Conservation (phyloP, 345 rosid genomes). For the Arabis hirsuta region DNA sequence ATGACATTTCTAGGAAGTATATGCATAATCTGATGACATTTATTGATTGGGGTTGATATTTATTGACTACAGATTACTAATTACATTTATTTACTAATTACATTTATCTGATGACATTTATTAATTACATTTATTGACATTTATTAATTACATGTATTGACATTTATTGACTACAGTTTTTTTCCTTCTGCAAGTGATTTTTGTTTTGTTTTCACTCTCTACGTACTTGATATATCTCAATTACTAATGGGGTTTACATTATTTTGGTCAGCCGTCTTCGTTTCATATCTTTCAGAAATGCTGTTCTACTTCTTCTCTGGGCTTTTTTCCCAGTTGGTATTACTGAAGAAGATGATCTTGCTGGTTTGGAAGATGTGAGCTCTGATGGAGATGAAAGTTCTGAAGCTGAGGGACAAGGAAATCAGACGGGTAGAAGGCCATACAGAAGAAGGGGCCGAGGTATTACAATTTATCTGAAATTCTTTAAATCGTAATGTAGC, state of each 20-base stretch:
- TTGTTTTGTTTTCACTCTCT: background rate
- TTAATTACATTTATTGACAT: too few species aligned
- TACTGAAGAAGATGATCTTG: slow-evolving; percentile 97
- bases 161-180: background rate
- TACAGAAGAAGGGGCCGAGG: slow-evolving; percentile 82
- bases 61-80: too few species aligned
- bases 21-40: slow-evolving; percentile 51
- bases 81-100: too few species aligned
- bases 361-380: slow-evolving; percentile 98
- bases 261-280: background rate
- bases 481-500: slow-evolving; percentile 2
- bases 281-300: slow-evolving; percentile 20
- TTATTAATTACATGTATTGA: too few species aligned
- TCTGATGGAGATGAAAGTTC: slow-evolving; percentile 95
- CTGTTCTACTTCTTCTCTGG: slow-evolving; percentile 34
- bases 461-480: slow-evolving; percentile 38
- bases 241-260: slow-evolving; percentile 1
- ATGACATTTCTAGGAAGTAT: slow-evolving; percentile 51
- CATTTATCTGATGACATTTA: too few species aligned
- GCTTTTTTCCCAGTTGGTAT: slow-evolving; percentile 67
- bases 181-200: background rate
- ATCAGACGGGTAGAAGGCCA: slow-evolving; percentile 73
- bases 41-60: too few species aligned
- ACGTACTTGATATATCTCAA: background rate
- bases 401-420: slow-evolving; percentile 87